These are phyloP conservation scores for Ceratocystis diversiconidia DNA, from an alignment of 2,329 filamentous ascomycete species.

Conservation along the genomic window DNA sequence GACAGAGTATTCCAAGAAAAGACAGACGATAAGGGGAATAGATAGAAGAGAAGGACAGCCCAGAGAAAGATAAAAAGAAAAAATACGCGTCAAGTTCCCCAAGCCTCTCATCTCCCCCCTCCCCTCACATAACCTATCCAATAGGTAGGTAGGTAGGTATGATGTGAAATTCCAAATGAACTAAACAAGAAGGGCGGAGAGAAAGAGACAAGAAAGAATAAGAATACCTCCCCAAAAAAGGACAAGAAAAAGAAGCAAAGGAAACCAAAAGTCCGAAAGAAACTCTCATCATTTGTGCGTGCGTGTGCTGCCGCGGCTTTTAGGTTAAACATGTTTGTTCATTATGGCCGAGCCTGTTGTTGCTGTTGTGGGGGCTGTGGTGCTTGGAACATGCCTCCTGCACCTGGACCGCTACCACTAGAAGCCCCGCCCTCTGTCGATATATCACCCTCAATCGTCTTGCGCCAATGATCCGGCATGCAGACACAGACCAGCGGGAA, in stretches of 20 bases:
- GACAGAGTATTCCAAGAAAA: constrained; percentile 8
- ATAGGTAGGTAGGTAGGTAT: neutral
- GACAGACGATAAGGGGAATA: neutral
- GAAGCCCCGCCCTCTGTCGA: constrained; percentile 48
- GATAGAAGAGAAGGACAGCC: constrained; percentile 5
- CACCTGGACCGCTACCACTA: constrained; percentile 19
- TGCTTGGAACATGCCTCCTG: neutral
- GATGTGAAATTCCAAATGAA: constrained; percentile 1
- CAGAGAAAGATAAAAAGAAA: constrained; percentile 1
- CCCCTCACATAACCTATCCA: neutral
- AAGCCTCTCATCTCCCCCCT: no score
- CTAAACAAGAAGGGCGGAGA: constrained; percentile 5
- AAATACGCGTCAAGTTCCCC: neutral
- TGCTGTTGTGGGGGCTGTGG: neutral
- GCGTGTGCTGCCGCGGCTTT: neutral
- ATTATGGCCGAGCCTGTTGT: constrained; percentile 4
- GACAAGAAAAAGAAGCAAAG: neutral
- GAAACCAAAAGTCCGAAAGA: neutral
- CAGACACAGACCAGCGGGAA: constrained; percentile 96
- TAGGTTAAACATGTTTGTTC: neutral
- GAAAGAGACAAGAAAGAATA: constrained; percentile 2
- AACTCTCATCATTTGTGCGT: constrained; percentile 5
- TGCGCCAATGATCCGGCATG: constrained; percentile 87
- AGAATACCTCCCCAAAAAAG: neutral
- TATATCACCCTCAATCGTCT: constrained; percentile 83